Conservation (phyloP, 768 basidiomycete species). For the Mycena chlorophos region DNA sequence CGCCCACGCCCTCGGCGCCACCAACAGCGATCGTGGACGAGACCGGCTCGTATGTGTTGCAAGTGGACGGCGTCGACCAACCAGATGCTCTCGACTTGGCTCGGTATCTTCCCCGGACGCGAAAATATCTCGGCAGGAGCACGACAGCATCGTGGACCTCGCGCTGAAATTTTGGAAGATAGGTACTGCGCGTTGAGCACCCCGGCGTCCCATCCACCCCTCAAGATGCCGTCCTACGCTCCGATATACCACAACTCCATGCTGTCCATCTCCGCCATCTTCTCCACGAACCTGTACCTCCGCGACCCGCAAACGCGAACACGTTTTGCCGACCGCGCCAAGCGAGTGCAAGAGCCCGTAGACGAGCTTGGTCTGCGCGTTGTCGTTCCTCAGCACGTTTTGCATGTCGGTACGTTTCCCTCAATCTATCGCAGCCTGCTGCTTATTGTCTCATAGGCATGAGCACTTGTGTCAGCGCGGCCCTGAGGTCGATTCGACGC, state of each 20-base stretch:
- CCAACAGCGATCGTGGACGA: constrained; percentile 6
- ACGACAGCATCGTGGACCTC: constrained; percentile 36
- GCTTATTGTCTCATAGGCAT: constrained; percentile 22
- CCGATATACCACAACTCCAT: constrained; percentile 57
- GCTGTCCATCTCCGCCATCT: constrained; percentile 25
- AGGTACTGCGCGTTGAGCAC: constrained; percentile 39
- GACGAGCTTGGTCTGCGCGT: constrained; percentile 23
- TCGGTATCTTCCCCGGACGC: constrained; percentile 13
- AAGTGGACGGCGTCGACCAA: constrained; percentile 9
- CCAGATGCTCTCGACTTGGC: constrained; percentile 18
- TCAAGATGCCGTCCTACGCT: constrained; percentile 45
- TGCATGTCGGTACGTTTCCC: constrained; percentile 17
- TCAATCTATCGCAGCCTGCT: constrained; percentile 21
- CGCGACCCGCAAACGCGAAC: constrained; percentile 17
- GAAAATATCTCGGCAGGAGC: constrained; percentile 11
- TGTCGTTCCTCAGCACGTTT: constrained; percentile 23
- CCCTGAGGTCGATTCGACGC: constrained; percentile 39
- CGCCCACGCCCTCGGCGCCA: background rate
- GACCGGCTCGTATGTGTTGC: constrained; percentile 17
- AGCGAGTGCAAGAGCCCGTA: constrained; percentile 22
- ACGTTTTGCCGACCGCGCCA: constrained; percentile 18
- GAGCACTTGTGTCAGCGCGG: constrained; percentile 5
- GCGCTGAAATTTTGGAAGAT: constrained; percentile 42
- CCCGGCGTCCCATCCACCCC: constrained; percentile 25
- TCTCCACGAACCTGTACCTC: constrained; percentile 22